phyloP scores from a whole-genome alignment of 805 yeast genomes.

The Metschnikowia peoriensis region DNA sequence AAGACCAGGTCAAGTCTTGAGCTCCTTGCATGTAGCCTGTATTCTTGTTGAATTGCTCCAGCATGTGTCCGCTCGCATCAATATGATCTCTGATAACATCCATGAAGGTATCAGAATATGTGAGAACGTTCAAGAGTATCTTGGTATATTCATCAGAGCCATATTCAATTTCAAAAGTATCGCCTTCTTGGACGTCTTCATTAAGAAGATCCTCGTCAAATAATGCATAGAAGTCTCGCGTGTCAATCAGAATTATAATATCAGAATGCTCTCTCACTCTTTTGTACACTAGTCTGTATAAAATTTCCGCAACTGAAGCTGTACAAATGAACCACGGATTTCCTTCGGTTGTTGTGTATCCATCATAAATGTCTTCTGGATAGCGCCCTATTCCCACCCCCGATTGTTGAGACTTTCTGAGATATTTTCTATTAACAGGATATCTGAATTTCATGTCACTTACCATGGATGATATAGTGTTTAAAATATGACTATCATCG shows the following conservation, averaged over 20 bases:
- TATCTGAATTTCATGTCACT: constrained; percentile 70
- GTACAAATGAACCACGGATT: constrained; percentile 93
- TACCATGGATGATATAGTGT: constrained; percentile 61
- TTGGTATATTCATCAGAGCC: constrained; percentile 46
- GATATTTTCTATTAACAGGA: constrained; percentile 64
- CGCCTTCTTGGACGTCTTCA: constrained; percentile 10
- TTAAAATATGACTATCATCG: constrained; percentile 54
- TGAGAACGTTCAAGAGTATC: constrained; percentile 45
- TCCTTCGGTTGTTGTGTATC: constrained; percentile 68
- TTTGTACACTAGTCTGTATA: constrained; percentile 54
- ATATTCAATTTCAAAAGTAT: constrained; percentile 25
- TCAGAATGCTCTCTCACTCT: constrained; percentile 39
- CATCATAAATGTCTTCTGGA: constrained; percentile 90
- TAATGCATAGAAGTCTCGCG: constrained; percentile 30
- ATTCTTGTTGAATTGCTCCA: constrained; percentile 83
- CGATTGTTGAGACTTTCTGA: constrained; percentile 29
- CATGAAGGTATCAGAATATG: constrained; percentile 67
- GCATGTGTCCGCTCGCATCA: constrained; percentile 65
- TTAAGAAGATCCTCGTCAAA: constrained; percentile 25
- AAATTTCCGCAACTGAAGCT: constrained; percentile 62
- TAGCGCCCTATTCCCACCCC: constrained; percentile 85
- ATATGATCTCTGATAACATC: constrained; percentile 58
- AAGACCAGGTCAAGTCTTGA: constrained; percentile 84
- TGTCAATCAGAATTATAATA: constrained; percentile 37
- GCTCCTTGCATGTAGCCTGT: constrained; percentile 91